Conservation (phyloP, 169 alveolate species). For the Plasmodium vivax region DNA sequence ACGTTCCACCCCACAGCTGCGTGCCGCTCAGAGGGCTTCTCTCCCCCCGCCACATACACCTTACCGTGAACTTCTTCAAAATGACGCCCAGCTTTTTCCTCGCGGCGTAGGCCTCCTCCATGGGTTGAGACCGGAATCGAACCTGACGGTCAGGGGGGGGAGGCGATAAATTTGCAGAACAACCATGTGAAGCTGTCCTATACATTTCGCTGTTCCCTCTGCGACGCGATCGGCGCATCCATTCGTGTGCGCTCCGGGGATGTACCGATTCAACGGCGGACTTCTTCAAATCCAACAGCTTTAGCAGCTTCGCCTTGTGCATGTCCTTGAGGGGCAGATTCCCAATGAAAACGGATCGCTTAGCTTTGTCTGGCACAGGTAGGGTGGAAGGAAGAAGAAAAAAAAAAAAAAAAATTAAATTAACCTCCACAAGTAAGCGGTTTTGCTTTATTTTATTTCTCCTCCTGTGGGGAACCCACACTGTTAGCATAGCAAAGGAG, state of each 20-base stretch:
- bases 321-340: constrained; percentile 25
- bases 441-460: background rate
- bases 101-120: constrained; percentile 36
- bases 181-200: background rate
- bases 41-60: background rate
- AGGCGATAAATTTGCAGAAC: background rate
- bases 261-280: constrained; percentile 59
- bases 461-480: background rate
- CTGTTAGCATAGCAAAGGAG: background rate
- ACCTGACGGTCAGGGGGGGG: background rate
- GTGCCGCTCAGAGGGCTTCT: background rate
- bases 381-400: background rate
- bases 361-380: background rate
- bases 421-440: background rate
- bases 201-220: background rate
- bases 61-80: constrained; percentile 40
- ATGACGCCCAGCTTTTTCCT: constrained; percentile 25
- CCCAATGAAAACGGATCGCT: constrained; percentile 59
- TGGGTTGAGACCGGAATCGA: constrained; percentile 25
- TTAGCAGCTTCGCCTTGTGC: background rate
- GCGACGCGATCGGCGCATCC: background rate
- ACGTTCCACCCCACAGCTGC: background rate
- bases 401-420: background rate
- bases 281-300: background rate
- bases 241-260: background rate